Percentiles rank a stretch among this genome's conserved stretches.
Conservation (phyloP, 352 stramenopile genomes). For the Phytophthora hybrid region DNA sequence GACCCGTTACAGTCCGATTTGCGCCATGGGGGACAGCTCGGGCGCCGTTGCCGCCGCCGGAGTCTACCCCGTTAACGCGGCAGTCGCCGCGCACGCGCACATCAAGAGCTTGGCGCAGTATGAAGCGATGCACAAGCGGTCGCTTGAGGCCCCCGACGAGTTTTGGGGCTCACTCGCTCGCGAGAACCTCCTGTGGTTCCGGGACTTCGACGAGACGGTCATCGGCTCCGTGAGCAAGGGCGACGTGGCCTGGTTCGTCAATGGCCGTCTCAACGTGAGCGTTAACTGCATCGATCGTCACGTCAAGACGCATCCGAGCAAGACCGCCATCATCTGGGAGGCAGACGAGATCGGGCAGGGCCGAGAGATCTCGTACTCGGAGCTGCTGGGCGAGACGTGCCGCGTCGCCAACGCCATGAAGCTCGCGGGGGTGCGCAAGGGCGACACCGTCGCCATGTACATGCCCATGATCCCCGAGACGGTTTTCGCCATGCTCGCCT, state of each 20-base stretch:
- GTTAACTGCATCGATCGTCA: conserved; percentile 29
- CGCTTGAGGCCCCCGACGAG: conserved; percentile 13
- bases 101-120: conserved; percentile 20
- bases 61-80: conserved; percentile 9
- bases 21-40: conserved; percentile 17
- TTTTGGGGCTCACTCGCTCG: conserved; percentile 24
- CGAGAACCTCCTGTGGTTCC: conserved; percentile 20
- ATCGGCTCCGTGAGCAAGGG: conserved; percentile 15
- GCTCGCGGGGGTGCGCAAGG: conserved; percentile 21
- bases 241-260: conserved; percentile 24
- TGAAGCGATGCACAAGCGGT: conserved; percentile 22
- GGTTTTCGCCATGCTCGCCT: conserved; percentile 97
- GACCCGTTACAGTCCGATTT: conserved; percentile 22
- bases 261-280: conserved; percentile 28
- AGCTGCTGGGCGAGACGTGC: conserved; percentile 20
- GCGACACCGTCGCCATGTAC: conserved; percentile 27
- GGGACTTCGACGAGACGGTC: conserved; percentile 24
- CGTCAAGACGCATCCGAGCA: conserved; percentile 21
- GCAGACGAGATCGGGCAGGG: conserved; percentile 19
- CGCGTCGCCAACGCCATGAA: conserved; percentile 27
- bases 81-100: conserved; percentile 9
- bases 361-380: conserved; percentile 22
- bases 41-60: background rate
- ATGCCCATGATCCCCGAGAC: conserved; percentile 66
- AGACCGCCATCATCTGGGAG: conserved; percentile 22